A percentile compares a stretch with the other conserved stretches of the same genome.
Evolutionary conservation across 805 yeast genomes (phyloP).

Genomic region (Tetrapisispora phaffii): DNA sequence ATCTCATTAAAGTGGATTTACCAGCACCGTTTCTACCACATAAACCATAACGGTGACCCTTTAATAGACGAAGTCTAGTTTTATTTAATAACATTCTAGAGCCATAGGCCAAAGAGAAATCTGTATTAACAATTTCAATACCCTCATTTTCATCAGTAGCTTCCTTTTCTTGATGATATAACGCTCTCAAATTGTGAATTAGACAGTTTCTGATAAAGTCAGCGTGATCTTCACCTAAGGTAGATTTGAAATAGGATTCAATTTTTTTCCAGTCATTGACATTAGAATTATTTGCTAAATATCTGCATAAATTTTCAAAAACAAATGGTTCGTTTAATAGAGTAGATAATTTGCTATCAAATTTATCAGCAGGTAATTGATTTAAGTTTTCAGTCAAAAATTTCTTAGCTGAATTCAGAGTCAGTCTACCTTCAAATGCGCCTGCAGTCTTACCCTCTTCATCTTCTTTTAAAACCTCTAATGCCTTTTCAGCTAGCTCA

Average conservation of each 20-base stretch:
- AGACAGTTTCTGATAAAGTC: constrained; percentile 32
- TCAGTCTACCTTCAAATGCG: constrained; percentile 66
- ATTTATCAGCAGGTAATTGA: constrained; percentile 4
- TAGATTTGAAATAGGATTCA: constrained; percentile 41
- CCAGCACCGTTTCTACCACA: constrained; percentile 99
- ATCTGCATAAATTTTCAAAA: constrained; percentile 40
- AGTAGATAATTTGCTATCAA: constrained; percentile 5
- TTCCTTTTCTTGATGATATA: constrained; percentile 39
- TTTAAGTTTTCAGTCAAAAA: constrained; percentile 29
- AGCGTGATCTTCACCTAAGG: constrained; percentile 28
- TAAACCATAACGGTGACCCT: constrained; percentile 95
- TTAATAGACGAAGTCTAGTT: constrained; percentile 74
- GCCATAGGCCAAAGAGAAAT: constrained; percentile 94
- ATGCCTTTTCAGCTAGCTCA: constrained; percentile 82
- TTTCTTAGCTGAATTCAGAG: constrained; percentile 41
- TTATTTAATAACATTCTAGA: constrained; percentile 93
- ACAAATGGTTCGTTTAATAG: constrained; percentile 28
- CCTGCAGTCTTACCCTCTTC: constrained; percentile 43
- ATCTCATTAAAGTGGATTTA: constrained; percentile 93
- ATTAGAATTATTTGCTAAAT: constrained; percentile 54
- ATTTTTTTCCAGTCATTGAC: constrained; percentile 65
- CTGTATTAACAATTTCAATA: constrained; percentile 84
- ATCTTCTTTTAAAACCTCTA: constrained; percentile 72
- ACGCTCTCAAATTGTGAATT: constrained; percentile 42
- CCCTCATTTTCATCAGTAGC: constrained; percentile 65